Base-by-base conservation (phyloP, 1,284 basidiomycete species). In the Cryptococcus sp. region DNA sequence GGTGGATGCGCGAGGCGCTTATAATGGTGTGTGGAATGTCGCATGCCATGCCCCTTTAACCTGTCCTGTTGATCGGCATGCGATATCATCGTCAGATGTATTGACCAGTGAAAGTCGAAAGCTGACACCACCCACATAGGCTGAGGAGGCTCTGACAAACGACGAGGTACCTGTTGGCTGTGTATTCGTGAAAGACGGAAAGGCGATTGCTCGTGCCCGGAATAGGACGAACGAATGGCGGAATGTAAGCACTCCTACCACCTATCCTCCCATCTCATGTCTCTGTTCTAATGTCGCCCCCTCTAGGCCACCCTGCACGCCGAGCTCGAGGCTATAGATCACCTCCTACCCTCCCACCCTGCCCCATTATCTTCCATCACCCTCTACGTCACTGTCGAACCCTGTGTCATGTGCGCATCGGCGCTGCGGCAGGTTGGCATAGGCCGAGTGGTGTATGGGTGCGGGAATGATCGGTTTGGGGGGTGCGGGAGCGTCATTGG, bases 321-420 rank as follows among this genome's bases (percentile, higher is more conserved):
- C 43, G 96, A 99, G 77, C 85, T 98, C 18, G 96, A 98, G 76
- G 95, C 96, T 0, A 94, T 98, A 65, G 92, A 96, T 72, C 81
- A 83, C 65, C 92, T 99, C 60, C 80, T 98, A 13, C 82, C 86
- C 0, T 80, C 86, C 67, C 65, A 73, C 74, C 81, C 66, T 46
- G 71, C 50, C 77, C 88, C 91, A 3, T 83, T 98, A 43, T 82
- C 82, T 1, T 80, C 84, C 13, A 94, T 91, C 21, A 91, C 86
- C 2, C 84, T 98, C 18, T 99, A 98, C 74, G 96, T 98, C 53
- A 98, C 96, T 0, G 94, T 99, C 52, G 96, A 99, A 78, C 96
- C 96, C 0, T 99, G 96, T 76, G 91, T 98, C 71, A 98, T 99
- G 96, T 99, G 96, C 66, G 91, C 93, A 4, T 91, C 89, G 28